Base-by-base conservation (phyloP, 768 basidiomycete species). In the Xerocomellus dryophilus region DNA sequence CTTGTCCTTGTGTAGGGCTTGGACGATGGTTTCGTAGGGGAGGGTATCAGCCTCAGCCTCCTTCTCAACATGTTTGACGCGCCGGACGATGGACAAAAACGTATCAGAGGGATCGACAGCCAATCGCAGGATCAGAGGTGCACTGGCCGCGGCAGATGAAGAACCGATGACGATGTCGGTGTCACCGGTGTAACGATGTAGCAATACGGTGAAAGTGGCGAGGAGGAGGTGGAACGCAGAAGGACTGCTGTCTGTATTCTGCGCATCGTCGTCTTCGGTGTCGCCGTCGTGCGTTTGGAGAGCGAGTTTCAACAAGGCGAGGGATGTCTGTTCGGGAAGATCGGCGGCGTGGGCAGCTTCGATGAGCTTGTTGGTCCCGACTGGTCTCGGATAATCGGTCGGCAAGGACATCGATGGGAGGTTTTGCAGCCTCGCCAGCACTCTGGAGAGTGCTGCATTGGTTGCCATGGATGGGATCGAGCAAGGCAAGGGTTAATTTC, bases 151-250 rank as follows among this genome's bases (percentile, higher is more conserved):
- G 2, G 89, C 83, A 23, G 91, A 87, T 15, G 93, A 94, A 4
- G 90, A 91, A 34, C 89, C 93, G 64, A 99, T 88, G 53, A 97
- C 80, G 57, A 99, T 78, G 63, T 97, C 93, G 25, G 86, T 94
- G 68, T 99, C 97, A 38, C 91, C 95, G 0, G 97, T 98, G 73
- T 93, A 97, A 39, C 96, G 81, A 73, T 98, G 93, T 12, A 99
- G 76, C 46, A 98, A 78, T 20, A 96, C 87, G 11, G 84, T 81
- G 73, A 99, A 97, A 0, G 96, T 88, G n/a, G 97, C 83, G 40
- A 98, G 78, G 42, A 98, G 82, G 23, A 98, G 78, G 65, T 98
- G 93, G 68, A 95, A 98, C 0, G 90, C 87, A 3, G 95, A 90
- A 4, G 94, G 86, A 40, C 80, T 71, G 40, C 69, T 76, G 51